Percentiles rank a stretch among this genome's conserved stretches.
phyloP scores from a whole-genome alignment of 495 filamentous ascomycete genomes.

The Glonium stellatum region DNA sequence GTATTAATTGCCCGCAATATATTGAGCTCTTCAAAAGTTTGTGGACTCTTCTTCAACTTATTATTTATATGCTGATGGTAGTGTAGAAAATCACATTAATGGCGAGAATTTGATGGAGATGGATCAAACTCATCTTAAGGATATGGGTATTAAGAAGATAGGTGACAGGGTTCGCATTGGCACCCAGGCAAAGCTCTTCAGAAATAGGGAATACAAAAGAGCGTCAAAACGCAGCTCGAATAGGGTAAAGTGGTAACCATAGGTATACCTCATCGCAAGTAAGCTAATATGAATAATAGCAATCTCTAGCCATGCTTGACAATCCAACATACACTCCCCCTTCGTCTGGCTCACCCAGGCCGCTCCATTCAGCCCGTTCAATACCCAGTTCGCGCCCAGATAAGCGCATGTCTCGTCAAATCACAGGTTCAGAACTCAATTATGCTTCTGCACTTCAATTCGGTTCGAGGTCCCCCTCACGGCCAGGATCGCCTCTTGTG shows the following conservation, averaged over 20 bases:
- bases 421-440: constrained; percentile 29
- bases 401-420: constrained; percentile 68
- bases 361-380: constrained; percentile 44
- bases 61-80: neutral
- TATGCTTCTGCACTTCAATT: constrained; percentile 39
- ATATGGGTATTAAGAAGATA: constrained; percentile 97
- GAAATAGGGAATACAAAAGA: constrained; percentile 75
- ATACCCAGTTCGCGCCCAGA: constrained; percentile 48
- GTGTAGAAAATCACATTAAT: constrained; percentile 80
- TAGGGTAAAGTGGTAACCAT: constrained; percentile 51
- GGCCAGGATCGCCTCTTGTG: constrained; percentile 65
- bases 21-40: constrained; percentile 78
- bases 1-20: constrained; percentile 88
- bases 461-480: constrained; percentile 49
- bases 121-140: constrained; percentile 91
- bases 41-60: constrained; percentile 3
- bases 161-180: constrained; percentile 94
- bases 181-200: constrained; percentile 81
- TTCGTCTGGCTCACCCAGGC: constrained; percentile 60
- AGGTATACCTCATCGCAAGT: constrained; percentile 7
- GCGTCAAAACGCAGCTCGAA: constrained; percentile 67
- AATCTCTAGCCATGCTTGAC: constrained; percentile 66
- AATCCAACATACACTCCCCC: constrained; percentile 52
- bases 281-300: constrained; percentile 41
- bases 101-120: constrained; percentile 94